These are phyloP conservation scores for Papilionanthe hybrid DNA, from an alignment of 116 monocot genomes.

Conservation along the genomic window DNA sequence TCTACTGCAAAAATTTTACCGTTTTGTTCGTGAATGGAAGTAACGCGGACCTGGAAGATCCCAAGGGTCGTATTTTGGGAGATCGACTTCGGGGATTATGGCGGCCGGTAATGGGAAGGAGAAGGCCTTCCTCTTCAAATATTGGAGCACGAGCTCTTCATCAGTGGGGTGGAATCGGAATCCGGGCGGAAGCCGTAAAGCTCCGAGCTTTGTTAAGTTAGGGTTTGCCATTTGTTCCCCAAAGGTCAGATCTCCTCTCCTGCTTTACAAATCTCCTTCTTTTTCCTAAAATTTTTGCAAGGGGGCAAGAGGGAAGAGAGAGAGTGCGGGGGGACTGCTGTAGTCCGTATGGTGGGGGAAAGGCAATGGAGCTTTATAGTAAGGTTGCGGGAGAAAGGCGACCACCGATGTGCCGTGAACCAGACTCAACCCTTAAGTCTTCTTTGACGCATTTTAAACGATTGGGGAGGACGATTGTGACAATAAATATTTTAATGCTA, in stretches of 20 bases:
- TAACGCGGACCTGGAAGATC: conserved; percentile 36
- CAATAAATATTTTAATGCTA: neutral
- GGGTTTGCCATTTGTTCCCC: conserved; percentile 9
- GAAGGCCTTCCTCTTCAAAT: conserved; percentile 49
- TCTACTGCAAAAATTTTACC: neutral
- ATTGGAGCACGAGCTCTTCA: conserved; percentile 56
- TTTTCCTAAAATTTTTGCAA: neutral
- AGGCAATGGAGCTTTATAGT: conserved; percentile 4
- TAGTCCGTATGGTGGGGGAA: neutral
- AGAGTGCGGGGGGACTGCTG: neutral
- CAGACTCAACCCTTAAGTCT: conserved; percentile 5
- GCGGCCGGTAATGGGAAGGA: conserved; percentile 43
- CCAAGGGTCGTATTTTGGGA: conserved; percentile 48
- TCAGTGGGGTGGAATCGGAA: conserved; percentile 65
- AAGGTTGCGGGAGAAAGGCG: conserved; percentile 7
- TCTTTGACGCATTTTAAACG: conserved; percentile 10
- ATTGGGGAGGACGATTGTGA: neutral
- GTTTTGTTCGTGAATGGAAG: no score
- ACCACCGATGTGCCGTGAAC: conserved; percentile 9
- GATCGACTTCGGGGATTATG: conserved; percentile 49
- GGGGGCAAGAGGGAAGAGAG: neutral
- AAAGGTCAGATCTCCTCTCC: no score
- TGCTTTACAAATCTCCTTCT: neutral
- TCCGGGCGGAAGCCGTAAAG: conserved; percentile 38
- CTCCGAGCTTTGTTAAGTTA: neutral